Percentiles rank a stretch among this genome's conserved stretches.
These are phyloP conservation scores for Parmelia sp. DNA, from an alignment of 495 filamentous ascomycete species.

Conservation along the genomic window DNA sequence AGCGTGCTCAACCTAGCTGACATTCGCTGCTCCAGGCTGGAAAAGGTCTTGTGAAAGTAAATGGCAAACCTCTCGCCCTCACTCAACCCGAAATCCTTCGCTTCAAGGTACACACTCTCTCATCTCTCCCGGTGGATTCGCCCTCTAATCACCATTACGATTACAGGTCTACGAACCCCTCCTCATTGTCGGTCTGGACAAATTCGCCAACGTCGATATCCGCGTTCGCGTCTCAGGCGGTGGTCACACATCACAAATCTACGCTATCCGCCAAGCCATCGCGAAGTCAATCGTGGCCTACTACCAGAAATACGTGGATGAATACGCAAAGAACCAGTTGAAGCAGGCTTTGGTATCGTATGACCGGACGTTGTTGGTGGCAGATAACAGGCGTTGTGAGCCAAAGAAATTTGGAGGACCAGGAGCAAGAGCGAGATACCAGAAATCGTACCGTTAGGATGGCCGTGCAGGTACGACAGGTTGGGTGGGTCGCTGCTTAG, in stretches of 20 bases:
- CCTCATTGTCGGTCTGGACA: slow-evolving; percentile 91
- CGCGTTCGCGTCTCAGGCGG: slow-evolving; percentile 92
- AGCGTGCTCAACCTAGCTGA: slow-evolving; percentile 1
- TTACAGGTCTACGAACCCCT: slow-evolving; percentile 88
- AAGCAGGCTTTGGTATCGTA: slow-evolving; percentile 92
- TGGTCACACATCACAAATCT: slow-evolving; percentile 97
- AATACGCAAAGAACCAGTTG: slow-evolving; percentile 98
- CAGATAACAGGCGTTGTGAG: slow-evolving; percentile 91
- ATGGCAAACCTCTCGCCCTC: slow-evolving; percentile 89
- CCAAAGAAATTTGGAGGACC: slow-evolving; percentile 77
- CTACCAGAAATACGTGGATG: slow-evolving; percentile 99
- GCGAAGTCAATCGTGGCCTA: slow-evolving; percentile 97
- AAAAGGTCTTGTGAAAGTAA: slow-evolving; percentile 95
- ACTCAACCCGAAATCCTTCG: slow-evolving; percentile 94
- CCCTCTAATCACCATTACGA: slow-evolving; percentile 9
- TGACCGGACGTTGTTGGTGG: slow-evolving; percentile 94
- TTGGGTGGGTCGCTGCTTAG: slow-evolving; percentile 7
- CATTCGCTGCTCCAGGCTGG: slow-evolving; percentile 51
- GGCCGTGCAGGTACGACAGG: slow-evolving; percentile 34
- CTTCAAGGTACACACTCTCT: slow-evolving; percentile 65
- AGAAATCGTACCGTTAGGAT: slow-evolving; percentile 23
- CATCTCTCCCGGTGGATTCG: slow-evolving; percentile 7
- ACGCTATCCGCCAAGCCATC: slow-evolving; percentile 98
- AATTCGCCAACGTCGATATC: slow-evolving; percentile 96
- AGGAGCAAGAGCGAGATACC: slow-evolving; percentile 5